A percentile compares a stretch with the other conserved stretches of the same genome.
These are phyloP conservation scores for Xerocomus amazonicus DNA, from an alignment of 1,284 basidiomycete species.

Conservation along the genomic window DNA sequence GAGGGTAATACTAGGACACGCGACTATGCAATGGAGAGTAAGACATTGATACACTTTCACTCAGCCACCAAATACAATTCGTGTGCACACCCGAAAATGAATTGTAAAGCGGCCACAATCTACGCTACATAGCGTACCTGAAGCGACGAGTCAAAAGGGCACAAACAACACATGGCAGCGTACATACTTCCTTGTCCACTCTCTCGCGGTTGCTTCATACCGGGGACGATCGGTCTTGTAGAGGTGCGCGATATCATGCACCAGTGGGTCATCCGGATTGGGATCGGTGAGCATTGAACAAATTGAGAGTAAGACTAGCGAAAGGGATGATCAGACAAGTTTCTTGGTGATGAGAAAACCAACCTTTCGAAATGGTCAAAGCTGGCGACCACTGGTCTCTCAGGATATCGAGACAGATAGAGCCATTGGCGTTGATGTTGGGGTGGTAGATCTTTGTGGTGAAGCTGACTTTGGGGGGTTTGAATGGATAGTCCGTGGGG, in stretches of 20 bases:
- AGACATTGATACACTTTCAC: conserved; percentile 34
- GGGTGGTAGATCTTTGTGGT: conserved; percentile 98
- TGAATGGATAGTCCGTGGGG: conserved; percentile 97
- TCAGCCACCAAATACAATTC: conserved; percentile 34
- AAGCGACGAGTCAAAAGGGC: conserved; percentile 13
- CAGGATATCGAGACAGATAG: conserved; percentile 97
- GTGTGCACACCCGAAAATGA: conserved; percentile 18
- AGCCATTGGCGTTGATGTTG: conserved; percentile 97
- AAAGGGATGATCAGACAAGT: neutral
- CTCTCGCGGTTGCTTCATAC: conserved; percentile 92
- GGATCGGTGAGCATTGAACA: conserved; percentile 97
- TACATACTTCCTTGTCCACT: conserved; percentile 96
- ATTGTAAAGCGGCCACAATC: conserved; percentile 16
- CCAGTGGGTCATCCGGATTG: conserved; percentile 89
- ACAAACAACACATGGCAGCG: neutral
- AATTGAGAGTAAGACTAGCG: conserved; percentile 86
- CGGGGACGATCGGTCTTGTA: conserved; percentile 95
- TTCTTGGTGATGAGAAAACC: conserved; percentile 18
- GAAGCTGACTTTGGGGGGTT: conserved; percentile 99
- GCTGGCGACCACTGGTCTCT: conserved; percentile 98
- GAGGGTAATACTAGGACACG: conserved; percentile 33
- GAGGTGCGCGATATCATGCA: conserved; percentile 80
- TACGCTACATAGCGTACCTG: conserved; percentile 58
- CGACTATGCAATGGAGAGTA: conserved; percentile 29
- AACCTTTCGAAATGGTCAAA: conserved; percentile 97